phyloP scores from a whole-genome alignment of 2,329 filamentous ascomycete genomes.

The Nectriaceae sp. region DNA sequence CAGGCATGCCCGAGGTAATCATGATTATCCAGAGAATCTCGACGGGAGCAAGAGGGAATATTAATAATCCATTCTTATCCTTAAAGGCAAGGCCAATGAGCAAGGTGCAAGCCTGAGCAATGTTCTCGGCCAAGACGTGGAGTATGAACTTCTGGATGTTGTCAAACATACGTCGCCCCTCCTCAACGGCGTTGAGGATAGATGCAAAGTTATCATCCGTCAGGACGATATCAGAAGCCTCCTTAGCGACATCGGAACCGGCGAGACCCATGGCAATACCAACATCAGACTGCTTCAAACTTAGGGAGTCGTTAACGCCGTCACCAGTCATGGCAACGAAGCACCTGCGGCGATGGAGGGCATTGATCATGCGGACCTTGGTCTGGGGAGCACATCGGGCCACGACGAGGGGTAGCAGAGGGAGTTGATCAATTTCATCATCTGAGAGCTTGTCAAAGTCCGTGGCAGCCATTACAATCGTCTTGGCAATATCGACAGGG shows the following conservation, averaged over 20 bases:
- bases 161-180: slow-evolving; percentile 68
- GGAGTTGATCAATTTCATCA: slow-evolving; percentile 63
- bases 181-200: slow-evolving; percentile 53
- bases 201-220: slow-evolving; percentile 66
- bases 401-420: slow-evolving; percentile 65
- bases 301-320: slow-evolving; percentile 70
- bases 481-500: slow-evolving; percentile 51
- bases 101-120: slow-evolving; percentile 66
- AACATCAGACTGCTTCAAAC: slow-evolving; percentile 66
- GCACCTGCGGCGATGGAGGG: slow-evolving; percentile 64
- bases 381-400: slow-evolving; percentile 71
- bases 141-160: slow-evolving; percentile 73
- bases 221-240: slow-evolving; percentile 64
- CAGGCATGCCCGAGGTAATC: slow-evolving; percentile 69
- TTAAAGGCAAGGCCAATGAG: slow-evolving; percentile 71
- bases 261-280: slow-evolving; percentile 70
- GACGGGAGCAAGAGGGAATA: slow-evolving; percentile 70
- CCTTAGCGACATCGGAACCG: slow-evolving; percentile 70
- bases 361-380: slow-evolving; percentile 75
- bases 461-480: slow-evolving; percentile 63
- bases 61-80: slow-evolving; percentile 61
- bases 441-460: slow-evolving; percentile 66
- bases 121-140: slow-evolving; percentile 65
- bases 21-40: slow-evolving; percentile 77
- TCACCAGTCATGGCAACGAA: slow-evolving; percentile 73